Evolutionary conservation across 495 filamentous ascomycete genomes (phyloP).

Genomic region (Penicillium chermesinum): DNA sequence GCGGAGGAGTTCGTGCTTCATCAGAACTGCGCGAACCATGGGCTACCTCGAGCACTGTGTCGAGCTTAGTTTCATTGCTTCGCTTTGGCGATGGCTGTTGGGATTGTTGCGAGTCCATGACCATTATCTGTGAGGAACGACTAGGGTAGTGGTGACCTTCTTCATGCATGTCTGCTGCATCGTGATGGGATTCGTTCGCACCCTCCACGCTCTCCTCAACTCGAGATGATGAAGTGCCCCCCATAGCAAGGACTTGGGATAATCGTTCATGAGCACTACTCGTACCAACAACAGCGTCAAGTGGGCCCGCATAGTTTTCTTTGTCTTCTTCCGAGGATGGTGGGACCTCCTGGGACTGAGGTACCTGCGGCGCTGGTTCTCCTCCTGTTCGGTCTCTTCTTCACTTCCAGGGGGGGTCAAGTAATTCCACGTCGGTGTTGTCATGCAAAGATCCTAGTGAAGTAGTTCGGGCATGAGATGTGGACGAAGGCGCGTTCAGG

Average conservation of each 20-base stretch:
- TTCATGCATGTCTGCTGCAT: conserved; percentile 1
- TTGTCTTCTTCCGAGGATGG: conserved; percentile 45
- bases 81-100: conserved; percentile 17
- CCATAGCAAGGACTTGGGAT: conserved; percentile 37
- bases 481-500: conserved; percentile 30
- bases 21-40: conserved; percentile 15
- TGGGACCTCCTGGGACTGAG: conserved; percentile 22
- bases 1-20: conserved; percentile 19
- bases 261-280: conserved; percentile 36
- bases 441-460: conserved; percentile 8
- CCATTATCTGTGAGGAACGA: conserved; percentile 35
- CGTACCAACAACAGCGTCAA: conserved; percentile 23
- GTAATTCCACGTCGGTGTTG: conserved; percentile 4
- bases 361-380: conserved; percentile 27
- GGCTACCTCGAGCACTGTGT: conserved; percentile 8
- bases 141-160: conserved; percentile 11
- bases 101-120: conserved; percentile 48
- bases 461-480: conserved; percentile 14
- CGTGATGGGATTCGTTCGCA: not conserved
- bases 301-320: conserved; percentile 39
- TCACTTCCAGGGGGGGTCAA: conserved; percentile 34
- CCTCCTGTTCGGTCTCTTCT: conserved; percentile 43
- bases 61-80: not conserved
- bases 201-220: conserved; percentile 2
- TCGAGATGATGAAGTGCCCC: conserved; percentile 15